Conservation (phyloP, 805 yeast species). For the Pachysolen tannophilus region DNA sequence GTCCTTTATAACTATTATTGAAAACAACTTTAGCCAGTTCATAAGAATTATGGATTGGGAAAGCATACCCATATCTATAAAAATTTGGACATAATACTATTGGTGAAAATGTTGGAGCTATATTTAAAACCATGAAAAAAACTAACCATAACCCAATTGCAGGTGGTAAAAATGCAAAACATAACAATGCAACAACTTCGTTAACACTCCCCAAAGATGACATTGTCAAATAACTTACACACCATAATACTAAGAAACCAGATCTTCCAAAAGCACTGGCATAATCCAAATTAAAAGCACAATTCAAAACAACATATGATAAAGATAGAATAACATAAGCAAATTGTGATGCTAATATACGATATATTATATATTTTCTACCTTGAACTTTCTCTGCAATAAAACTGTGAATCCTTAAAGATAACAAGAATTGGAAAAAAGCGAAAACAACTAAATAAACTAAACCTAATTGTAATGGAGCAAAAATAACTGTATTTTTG, state of each 20-base stretch:
- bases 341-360: conserved; percentile 40
- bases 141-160: conserved; percentile 63
- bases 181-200: conserved; percentile 51
- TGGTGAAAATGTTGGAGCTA: conserved; percentile 63
- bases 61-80: conserved; percentile 56
- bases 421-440: conserved; percentile 63
- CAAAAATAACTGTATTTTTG: conserved; percentile 40
- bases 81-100: conserved; percentile 48
- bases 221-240: conserved; percentile 58
- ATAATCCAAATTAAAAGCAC: conserved; percentile 62
- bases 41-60: conserved; percentile 61
- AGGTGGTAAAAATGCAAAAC: conserved; percentile 51
- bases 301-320: conserved; percentile 49
- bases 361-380: conserved; percentile 39
- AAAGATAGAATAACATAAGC: conserved; percentile 53
- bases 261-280: conserved; percentile 50
- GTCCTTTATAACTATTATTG: conserved; percentile 46
- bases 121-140: conserved; percentile 60
- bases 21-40: conserved; percentile 55
- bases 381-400: conserved; percentile 39
- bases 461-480: conserved; percentile 70
- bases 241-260: conserved; percentile 73
- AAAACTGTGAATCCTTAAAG: conserved; percentile 41
- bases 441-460: conserved; percentile 66
- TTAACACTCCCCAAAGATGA: conserved; percentile 69